Conservation (phyloP, 2,329 filamentous ascomycete species). For the Cryphonectria naterciae region DNA sequence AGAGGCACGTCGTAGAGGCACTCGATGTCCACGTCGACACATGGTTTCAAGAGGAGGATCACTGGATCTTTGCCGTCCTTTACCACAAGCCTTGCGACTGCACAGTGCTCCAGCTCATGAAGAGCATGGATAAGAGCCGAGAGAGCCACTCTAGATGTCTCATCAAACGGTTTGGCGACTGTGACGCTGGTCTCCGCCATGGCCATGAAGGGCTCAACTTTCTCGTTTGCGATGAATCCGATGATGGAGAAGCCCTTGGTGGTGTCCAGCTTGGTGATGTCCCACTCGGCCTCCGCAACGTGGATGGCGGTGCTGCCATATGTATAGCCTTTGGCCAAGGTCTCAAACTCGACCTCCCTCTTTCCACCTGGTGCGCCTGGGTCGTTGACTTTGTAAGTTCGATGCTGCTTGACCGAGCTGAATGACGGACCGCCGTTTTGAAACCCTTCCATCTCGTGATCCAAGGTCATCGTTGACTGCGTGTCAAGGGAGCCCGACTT, state of each 20-base stretch:
- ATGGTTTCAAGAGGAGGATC: constrained; percentile 78
- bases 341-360: constrained; percentile 77
- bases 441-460: constrained; percentile 52
- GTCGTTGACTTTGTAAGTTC: constrained; percentile 81
- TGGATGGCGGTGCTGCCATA: constrained; percentile 92
- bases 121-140: constrained; percentile 90
- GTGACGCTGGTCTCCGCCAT: constrained; percentile 83
- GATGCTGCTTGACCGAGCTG: constrained; percentile 73
- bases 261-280: constrained; percentile 87
- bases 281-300: constrained; percentile 83
- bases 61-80: constrained; percentile 82
- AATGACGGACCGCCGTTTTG: constrained; percentile 53
- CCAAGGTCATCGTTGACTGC: constrained; percentile 56
- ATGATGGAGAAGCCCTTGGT: constrained; percentile 76
- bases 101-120: constrained; percentile 82
- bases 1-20: constrained; percentile 88
- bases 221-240: constrained; percentile 78
- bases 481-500: constrained; percentile 52
- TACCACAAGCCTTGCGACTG: constrained; percentile 79
- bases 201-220: constrained; percentile 81
- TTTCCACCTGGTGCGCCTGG: constrained; percentile 76
- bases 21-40: constrained; percentile 78
- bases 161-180: constrained; percentile 75
- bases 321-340: constrained; percentile 89
- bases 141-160: constrained; percentile 81